Evolutionary conservation across 2,329 filamentous ascomycete genomes (phyloP).

Genomic region (Claviceps sp.): DNA sequence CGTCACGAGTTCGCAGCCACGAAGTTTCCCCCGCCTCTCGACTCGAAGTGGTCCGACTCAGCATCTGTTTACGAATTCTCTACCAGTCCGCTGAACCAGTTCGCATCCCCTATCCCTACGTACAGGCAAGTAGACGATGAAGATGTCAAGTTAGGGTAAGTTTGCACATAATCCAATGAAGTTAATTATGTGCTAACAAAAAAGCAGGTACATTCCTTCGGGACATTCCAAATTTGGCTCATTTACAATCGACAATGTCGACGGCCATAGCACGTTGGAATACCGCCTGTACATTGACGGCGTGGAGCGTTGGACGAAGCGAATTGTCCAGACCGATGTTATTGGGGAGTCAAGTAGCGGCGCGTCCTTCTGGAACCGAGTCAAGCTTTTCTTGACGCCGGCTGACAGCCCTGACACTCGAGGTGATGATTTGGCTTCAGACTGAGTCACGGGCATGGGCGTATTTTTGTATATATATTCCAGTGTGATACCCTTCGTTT

Average conservation of each 20-base stretch:
- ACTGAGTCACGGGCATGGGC: background rate
- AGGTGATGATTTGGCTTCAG: background rate
- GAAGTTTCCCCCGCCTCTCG: constrained; percentile 50
- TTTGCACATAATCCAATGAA: background rate
- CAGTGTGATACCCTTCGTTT: constrained; percentile 4
- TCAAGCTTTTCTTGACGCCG: constrained; percentile 13
- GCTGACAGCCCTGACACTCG: background rate
- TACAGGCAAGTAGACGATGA: constrained; percentile 71
- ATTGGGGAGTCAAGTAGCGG: constrained; percentile 15
- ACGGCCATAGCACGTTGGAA: constrained; percentile 54
- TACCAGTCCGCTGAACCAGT: constrained; percentile 83
- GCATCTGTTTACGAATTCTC: constrained; percentile 80
- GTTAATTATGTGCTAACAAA: constrained; percentile 2
- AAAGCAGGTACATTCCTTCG: constrained; percentile 55
- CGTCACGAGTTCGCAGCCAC: constrained; percentile 96
- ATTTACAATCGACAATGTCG: constrained; percentile 55
- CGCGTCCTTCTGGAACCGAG: constrained; percentile 33
- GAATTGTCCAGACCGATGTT: constrained; percentile 32
- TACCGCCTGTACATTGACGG: constrained; percentile 80
- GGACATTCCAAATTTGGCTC: constrained; percentile 80
- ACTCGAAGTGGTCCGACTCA: constrained; percentile 47
- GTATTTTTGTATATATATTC: background rate
- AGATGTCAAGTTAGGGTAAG: constrained; percentile 74
- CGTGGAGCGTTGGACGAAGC: constrained; percentile 58
- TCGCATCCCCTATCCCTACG: constrained; percentile 73